Conservation (phyloP, 352 stramenopile genomes). For the Phytophthora vignae region DNA sequence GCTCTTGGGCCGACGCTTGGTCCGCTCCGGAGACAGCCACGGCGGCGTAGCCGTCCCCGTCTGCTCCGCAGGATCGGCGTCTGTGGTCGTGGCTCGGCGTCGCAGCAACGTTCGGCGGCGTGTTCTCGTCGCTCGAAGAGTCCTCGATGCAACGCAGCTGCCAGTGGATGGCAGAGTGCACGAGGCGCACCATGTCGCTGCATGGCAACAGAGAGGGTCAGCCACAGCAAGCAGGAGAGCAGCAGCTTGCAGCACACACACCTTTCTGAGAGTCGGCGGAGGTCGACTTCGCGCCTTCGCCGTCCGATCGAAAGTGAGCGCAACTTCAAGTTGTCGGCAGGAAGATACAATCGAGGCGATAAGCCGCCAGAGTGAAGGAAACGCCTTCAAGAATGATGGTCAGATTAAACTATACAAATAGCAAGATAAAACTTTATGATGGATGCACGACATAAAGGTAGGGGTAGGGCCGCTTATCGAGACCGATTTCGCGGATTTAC, state of each 20-base stretch:
- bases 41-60: neutral
- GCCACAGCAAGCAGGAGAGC: neutral
- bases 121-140: neutral
- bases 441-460: no score
- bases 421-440: neutral
- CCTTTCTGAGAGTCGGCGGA: neutral
- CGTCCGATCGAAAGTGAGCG: neutral
- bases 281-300: neutral
- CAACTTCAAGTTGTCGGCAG: neutral
- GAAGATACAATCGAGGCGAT: neutral
- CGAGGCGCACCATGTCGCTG: neutral
- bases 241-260: neutral
- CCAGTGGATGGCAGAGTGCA: neutral
- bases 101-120: neutral
- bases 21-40: no score
- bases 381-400: no score
- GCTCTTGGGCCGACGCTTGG: neutral
- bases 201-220: neutral
- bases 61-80: neutral
- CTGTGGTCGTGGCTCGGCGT: neutral
- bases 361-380: no score
- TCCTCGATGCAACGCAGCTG: neutral
- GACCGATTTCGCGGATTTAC: no score
- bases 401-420: neutral
- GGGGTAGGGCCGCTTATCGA: no score